Conservation (phyloP, 2,329 filamentous ascomycete species). For the Cercospora brassicicola region DNA sequence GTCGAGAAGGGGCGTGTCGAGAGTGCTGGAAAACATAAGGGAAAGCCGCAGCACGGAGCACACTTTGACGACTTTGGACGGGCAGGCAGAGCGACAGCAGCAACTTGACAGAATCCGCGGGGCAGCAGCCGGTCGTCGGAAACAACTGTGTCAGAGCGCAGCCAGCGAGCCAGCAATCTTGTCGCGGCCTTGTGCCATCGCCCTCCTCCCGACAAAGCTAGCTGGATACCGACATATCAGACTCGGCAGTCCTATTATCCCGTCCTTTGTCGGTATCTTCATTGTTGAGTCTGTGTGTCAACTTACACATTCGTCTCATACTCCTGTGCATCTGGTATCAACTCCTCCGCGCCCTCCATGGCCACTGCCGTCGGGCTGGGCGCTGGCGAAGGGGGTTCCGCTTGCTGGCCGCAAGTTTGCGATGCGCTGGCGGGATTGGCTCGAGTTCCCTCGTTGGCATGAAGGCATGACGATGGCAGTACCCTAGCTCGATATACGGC, state of each 20-base stretch:
- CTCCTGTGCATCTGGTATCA: not conserved
- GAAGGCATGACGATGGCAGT: not conserved
- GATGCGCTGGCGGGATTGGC: not conserved
- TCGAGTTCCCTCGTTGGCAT: not conserved
- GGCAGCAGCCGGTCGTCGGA: conserved; percentile 9
- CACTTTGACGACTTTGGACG: not conserved
- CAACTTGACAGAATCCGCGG: conserved; percentile 4
- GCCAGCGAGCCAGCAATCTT: not conserved
- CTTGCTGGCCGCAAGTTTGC: not conserved
- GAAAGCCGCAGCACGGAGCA: conserved; percentile 13
- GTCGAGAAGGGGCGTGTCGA: conserved; percentile 14
- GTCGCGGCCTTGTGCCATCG: not conserved
- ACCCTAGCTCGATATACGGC: too few relatives aligned
- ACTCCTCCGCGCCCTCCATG: not conserved
- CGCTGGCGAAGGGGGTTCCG: not conserved
- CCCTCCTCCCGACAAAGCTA: not conserved
- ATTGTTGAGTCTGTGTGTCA: not conserved
- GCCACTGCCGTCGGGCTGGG: not conserved
- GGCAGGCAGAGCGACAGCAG: not conserved
- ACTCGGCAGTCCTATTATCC: not conserved
- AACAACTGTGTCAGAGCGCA: conserved; percentile 5
- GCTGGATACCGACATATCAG: not conserved
- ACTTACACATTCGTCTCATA: not conserved
- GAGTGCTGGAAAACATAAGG: not conserved
- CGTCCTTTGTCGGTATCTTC: not conserved